phyloP scores from a whole-genome alignment of 106 monocot genomes.

The Vanilla planifolia region DNA sequence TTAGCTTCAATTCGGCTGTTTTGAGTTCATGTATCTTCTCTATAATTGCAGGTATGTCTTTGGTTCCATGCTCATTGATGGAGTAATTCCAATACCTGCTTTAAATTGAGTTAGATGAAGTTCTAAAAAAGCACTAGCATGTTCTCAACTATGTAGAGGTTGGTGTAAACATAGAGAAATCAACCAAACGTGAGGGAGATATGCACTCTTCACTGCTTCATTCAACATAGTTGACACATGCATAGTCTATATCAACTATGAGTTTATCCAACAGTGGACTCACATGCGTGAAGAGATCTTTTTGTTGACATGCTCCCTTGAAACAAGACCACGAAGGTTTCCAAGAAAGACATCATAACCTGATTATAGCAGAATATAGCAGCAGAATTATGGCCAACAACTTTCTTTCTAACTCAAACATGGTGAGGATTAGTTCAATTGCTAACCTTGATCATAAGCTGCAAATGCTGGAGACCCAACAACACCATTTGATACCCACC shows the following conservation, averaged over 20 bases:
- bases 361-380: constrained; percentile 6
- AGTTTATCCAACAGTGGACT: neutral
- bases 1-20: constrained; percentile 48
- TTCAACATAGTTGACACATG: too few species aligned
- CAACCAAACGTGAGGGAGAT: too few species aligned
- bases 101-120: neutral
- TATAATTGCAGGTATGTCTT: constrained; percentile 83
- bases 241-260: too few species aligned
- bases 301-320: constrained; percentile 84
- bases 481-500: constrained; percentile 96
- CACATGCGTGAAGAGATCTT: constrained; percentile 88
- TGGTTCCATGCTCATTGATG: constrained; percentile 88
- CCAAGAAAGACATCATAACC: constrained; percentile 99
- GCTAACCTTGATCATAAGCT: constrained; percentile 91
- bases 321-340: constrained; percentile 87
- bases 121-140: neutral
- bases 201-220: too few species aligned
- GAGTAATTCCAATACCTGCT: constrained; percentile 97
- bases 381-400: neutral
- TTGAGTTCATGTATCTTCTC: constrained; percentile 89
- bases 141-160: neutral
- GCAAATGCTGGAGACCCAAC: constrained; percentile 99
- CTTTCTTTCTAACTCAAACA: neutral
- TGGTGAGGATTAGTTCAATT: neutral
- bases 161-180: too few species aligned